These are phyloP conservation scores for Nicotiana tomentosiformis DNA, from an alignment of 257 asterid genomes.

Conservation along the genomic window DNA sequence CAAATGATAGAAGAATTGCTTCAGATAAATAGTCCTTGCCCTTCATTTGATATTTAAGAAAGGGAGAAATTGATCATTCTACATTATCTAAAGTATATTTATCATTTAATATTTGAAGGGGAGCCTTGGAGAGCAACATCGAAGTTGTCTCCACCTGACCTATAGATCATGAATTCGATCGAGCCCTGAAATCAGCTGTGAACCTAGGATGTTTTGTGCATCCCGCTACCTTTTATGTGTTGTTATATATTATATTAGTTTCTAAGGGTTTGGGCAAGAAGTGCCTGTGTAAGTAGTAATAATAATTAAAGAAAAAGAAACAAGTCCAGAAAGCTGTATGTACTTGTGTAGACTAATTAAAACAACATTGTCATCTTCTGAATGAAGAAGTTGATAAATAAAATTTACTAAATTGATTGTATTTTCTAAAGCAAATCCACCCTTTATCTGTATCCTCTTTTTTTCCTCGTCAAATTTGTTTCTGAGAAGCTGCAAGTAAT, in stretches of 20 bases:
- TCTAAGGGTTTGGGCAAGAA: neutral
- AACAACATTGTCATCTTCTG: neutral
- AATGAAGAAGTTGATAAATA: neutral
- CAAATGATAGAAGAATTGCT: conserved; percentile 89
- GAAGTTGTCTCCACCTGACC: too few species aligned
- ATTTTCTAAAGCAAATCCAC: too few species aligned
- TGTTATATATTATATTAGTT: neutral
- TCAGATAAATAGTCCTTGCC: conserved; percentile 27
- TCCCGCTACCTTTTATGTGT: neutral
- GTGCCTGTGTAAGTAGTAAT: neutral
- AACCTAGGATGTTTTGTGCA: too few species aligned
- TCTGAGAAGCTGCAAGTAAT: too few species aligned
- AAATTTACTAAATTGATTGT: too few species aligned
- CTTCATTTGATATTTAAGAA: neutral
- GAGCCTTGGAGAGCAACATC: too few species aligned
- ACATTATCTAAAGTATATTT: neutral
- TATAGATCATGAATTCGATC: too few species aligned
- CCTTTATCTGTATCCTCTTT: too few species aligned
- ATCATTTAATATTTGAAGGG: neutral
- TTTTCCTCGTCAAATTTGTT: too few species aligned
- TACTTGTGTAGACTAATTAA: neutral
- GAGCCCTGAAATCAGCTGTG: too few species aligned
- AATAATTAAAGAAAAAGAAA: neutral
- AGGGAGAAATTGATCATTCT: neutral
- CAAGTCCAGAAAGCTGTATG: neutral